Conservation (phyloP, 352 stramenopile species). For the Phytophthora cryptogea region DNA sequence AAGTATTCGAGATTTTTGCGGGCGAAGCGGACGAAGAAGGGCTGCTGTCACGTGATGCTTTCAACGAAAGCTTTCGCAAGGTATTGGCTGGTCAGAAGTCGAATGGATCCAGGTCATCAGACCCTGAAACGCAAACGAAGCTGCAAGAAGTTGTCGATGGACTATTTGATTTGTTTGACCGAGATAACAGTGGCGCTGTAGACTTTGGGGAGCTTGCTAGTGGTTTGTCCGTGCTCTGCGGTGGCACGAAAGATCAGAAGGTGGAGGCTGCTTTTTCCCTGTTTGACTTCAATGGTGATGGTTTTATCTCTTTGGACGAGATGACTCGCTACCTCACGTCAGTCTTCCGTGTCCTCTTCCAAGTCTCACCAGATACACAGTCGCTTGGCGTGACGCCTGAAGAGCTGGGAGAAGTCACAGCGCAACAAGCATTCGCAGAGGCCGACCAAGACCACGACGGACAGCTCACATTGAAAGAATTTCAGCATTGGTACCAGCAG, state of each 20-base stretch:
- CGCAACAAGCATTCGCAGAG: constrained; percentile 77
- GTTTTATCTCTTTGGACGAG: constrained; percentile 86
- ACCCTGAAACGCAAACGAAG: constrained; percentile 45
- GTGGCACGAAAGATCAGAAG: constrained; percentile 87
- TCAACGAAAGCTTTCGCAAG: constrained; percentile 79
- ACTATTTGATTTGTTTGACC: constrained; percentile 86
- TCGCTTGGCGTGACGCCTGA: constrained; percentile 68
- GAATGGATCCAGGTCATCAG: constrained; percentile 4
- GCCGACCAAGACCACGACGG: constrained; percentile 75
- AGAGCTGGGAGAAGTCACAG: constrained; percentile 79
- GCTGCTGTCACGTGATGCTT: constrained; percentile 69
- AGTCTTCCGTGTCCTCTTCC: constrained; percentile 86
- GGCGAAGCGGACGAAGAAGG: constrained; percentile 75
- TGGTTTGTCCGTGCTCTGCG: constrained; percentile 82
- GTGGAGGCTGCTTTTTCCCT: constrained; percentile 83
- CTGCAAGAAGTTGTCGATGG: constrained; percentile 63
- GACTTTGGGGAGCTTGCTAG: constrained; percentile 87
- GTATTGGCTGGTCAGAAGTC: constrained; percentile 50
- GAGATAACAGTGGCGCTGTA: constrained; percentile 68
- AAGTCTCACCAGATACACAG: constrained; percentile 71
- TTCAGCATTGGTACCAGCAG: constrained; percentile 86
- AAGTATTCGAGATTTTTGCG: constrained; percentile 90
- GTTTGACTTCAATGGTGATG: constrained; percentile 90
- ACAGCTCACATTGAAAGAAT: constrained; percentile 82
- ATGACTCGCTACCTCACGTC: constrained; percentile 90